These are phyloP conservation scores for Mayamaea pseudoterrestris DNA, from an alignment of 108 stramenopile species.

Conservation along the genomic window DNA sequence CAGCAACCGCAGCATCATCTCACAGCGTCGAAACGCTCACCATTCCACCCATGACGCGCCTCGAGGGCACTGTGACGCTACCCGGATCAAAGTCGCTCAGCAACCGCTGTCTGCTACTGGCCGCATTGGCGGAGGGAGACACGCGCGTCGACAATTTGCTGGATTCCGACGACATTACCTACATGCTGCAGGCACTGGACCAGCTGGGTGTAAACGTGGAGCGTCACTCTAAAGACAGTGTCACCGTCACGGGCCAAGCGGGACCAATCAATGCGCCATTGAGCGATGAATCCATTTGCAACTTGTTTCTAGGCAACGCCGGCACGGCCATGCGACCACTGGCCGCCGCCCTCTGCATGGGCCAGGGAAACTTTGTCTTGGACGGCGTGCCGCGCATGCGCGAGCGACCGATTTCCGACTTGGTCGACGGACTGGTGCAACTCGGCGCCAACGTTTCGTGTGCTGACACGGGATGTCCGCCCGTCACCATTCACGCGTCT, in stretches of 20 bases:
- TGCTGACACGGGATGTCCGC: constrained; percentile 88
- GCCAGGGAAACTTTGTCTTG: constrained; percentile 81
- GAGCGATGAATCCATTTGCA: constrained; percentile 31
- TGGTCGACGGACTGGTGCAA: constrained; percentile 86
- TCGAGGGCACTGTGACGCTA: constrained; percentile 84
- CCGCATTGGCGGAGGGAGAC: constrained; percentile 55
- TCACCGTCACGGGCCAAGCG: constrained; percentile 66
- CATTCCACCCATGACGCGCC: constrained; percentile 54
- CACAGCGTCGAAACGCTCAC: constrained; percentile 46
- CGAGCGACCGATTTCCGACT: constrained; percentile 90
- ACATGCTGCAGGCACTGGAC: constrained; percentile 91
- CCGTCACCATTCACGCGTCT: constrained; percentile 75
- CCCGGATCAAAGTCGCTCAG: constrained; percentile 91
- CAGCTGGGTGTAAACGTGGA: constrained; percentile 67
- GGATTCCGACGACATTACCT: constrained; percentile 91
- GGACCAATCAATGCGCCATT: constrained; percentile 75
- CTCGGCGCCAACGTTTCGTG: constrained; percentile 88
- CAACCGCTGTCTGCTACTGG: constrained; percentile 78
- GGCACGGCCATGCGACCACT: constrained; percentile 95
- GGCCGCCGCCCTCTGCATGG: constrained; percentile 85
- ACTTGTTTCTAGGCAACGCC: constrained; percentile 90
- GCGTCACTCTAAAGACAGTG: constrained; percentile 31
- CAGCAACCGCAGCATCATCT: too few relatives aligned
- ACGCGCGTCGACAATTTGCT: constrained; percentile 82
- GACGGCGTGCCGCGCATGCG: constrained; percentile 95